Conservation (phyloP, 768 basidiomycete species). For the Amyloporia xantha region DNA sequence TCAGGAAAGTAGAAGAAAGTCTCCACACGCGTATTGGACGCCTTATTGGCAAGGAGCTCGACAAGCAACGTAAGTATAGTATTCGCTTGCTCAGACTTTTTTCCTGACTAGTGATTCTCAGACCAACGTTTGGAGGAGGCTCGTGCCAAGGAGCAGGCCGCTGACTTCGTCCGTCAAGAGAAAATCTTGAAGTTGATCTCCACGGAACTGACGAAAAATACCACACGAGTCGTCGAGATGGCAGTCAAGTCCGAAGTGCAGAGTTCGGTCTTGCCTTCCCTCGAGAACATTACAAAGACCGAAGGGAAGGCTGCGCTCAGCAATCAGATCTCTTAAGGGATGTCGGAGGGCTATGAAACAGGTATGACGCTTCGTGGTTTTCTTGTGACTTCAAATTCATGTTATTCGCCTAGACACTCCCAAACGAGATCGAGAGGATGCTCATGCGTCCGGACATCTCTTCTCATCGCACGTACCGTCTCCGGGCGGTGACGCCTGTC, state of each 20-base stretch:
- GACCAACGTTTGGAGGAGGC: constrained; percentile 83
- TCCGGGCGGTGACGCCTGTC: constrained; percentile 66
- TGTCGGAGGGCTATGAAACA: constrained; percentile 69
- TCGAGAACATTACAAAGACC: constrained; percentile 75
- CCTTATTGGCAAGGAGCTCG: constrained; percentile 79
- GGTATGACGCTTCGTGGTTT: constrained; percentile 33
- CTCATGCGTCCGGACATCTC: constrained; percentile 72
- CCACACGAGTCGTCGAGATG: constrained; percentile 83
- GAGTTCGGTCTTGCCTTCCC: constrained; percentile 73
- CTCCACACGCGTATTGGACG: constrained; percentile 72
- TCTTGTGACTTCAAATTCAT: background rate
- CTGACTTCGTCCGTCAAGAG: constrained; percentile 81
- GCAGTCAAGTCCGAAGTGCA: constrained; percentile 84
- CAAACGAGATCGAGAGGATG: constrained; percentile 72
- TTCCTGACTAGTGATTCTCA: constrained; percentile 25
- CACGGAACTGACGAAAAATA: constrained; percentile 79
- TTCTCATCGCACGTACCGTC: constrained; percentile 62
- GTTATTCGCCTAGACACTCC: constrained; percentile 64
- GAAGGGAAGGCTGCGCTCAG: constrained; percentile 77
- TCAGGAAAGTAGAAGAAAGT: constrained; percentile 77
- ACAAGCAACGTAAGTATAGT: constrained; percentile 70
- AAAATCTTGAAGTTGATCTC: constrained; percentile 87
- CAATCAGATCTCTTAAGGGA: constrained; percentile 67
- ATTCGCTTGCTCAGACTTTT: background rate
- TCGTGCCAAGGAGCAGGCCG: constrained; percentile 68